phyloP scores from a whole-genome alignment of 768 basidiomycete genomes.

The Cystoderma amianthinum region DNA sequence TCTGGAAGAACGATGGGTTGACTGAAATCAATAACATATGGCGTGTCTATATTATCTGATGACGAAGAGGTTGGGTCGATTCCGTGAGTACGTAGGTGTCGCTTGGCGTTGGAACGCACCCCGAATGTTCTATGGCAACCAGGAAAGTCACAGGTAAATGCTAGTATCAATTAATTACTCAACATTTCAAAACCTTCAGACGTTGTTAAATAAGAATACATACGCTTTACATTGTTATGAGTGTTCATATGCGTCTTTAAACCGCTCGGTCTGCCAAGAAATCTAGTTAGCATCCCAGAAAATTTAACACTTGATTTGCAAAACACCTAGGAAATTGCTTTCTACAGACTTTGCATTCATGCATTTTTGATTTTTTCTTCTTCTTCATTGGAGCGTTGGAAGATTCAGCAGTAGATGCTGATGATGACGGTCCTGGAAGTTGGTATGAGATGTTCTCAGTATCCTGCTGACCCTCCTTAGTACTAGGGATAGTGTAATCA shows the following conservation, averaged over 20 bases:
- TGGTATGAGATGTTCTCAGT: too few species aligned
- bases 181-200: too few species aligned
- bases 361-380: constrained; percentile 50
- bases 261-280: constrained; percentile 38
- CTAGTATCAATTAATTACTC: background rate
- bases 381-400: constrained; percentile 12
- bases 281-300: too few species aligned
- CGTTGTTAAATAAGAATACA: too few species aligned
- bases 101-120: constrained; percentile 75
- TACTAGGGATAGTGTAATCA: too few species aligned
- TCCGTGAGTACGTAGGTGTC: constrained; percentile 74
- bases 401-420: background rate
- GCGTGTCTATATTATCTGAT: constrained; percentile 1
- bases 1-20: constrained; percentile 25
- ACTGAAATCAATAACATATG: constrained; percentile 31
- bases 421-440: background rate
- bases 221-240: constrained; percentile 47
- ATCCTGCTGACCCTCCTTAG: too few species aligned
- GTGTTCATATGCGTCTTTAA: constrained; percentile 53
- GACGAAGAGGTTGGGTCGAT: constrained; percentile 19
- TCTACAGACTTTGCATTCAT: constrained; percentile 39
- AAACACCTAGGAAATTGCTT: constrained; percentile 47
- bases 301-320: too few species aligned
- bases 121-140: constrained; percentile 65
- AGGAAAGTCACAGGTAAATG: constrained; percentile 48